Conservation (phyloP, 305 asterid species). For the Rubia peregrina region DNA sequence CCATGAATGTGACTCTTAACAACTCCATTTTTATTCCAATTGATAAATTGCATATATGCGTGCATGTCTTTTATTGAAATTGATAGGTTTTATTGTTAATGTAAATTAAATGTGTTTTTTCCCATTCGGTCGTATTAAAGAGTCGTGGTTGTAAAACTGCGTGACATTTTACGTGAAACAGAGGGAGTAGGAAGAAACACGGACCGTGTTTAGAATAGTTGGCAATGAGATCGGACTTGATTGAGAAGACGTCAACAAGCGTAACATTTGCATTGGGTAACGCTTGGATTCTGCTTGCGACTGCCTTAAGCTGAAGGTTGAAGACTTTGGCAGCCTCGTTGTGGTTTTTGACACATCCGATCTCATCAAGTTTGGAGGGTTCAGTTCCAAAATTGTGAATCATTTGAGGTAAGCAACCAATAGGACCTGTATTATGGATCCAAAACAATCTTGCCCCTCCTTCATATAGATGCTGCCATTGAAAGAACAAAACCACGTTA, state of each 20-base stretch:
- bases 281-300: constrained; percentile 61
- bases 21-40: too few species aligned
- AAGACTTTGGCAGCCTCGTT: constrained; percentile 74
- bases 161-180: too few species aligned
- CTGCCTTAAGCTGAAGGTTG: constrained; percentile 70
- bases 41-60: too few species aligned
- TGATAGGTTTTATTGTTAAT: too few species aligned
- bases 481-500: background rate
- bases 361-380: constrained; percentile 70
- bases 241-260: constrained; percentile 58
- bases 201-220: constrained; percentile 67
- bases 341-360: constrained; percentile 75
- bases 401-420: constrained; percentile 83
- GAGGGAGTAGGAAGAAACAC: constrained; percentile 6
- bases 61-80: too few species aligned
- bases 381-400: constrained; percentile 69
- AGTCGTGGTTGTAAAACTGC: background rate
- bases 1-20: too few species aligned
- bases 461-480: constrained; percentile 54
- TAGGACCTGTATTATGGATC: constrained; percentile 91
- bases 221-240: constrained; percentile 70
- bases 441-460: constrained; percentile 79
- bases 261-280: constrained; percentile 59
- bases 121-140: background rate
- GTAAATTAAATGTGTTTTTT: background rate